Evolutionary conservation across 2,329 filamentous ascomycete genomes (phyloP).

Genomic region (Phaeosphaeriaceae sp.): DNA sequence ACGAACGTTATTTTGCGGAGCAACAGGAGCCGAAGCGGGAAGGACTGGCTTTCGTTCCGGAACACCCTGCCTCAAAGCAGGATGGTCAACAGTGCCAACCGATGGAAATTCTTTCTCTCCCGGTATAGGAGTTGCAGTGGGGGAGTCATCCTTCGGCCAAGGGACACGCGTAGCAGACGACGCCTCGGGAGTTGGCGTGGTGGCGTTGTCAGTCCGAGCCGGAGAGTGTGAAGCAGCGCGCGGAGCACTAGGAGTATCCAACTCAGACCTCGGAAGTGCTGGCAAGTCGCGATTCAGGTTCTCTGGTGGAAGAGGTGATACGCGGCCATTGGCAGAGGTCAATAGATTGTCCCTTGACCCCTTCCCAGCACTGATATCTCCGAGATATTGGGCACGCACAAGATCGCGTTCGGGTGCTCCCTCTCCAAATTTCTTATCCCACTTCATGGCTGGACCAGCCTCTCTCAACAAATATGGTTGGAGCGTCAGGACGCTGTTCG

Average conservation of each 20-base stretch:
- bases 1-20: constrained; percentile 17
- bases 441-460: constrained; percentile 93
- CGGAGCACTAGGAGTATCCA: constrained; percentile 21
- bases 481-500: constrained; percentile 86
- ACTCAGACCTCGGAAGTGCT: constrained; percentile 47
- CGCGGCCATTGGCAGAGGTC: constrained; percentile 38
- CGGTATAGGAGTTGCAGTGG: constrained; percentile 34
- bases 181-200: constrained; percentile 30
- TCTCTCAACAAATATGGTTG: constrained; percentile 85
- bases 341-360: constrained; percentile 61
- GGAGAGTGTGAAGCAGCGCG: constrained; percentile 39
- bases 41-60: constrained; percentile 36
- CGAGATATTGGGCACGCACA: constrained; percentile 84
- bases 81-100: constrained; percentile 44
- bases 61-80: constrained; percentile 48
- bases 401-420: constrained; percentile 85
- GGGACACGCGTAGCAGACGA: constrained; percentile 44
- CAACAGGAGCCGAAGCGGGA: constrained; percentile 4
- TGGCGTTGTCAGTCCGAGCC: constrained; percentile 21
- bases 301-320: constrained; percentile 32
- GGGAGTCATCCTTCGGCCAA: constrained; percentile 31
- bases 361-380: constrained; percentile 73
- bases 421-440: constrained; percentile 96
- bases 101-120: constrained; percentile 37
- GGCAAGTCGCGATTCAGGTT: constrained; percentile 51